Percentiles rank a stretch among this genome's conserved stretches.
These are phyloP conservation scores for Pisolithus albus DNA, from an alignment of 768 basidiomycete genomes.

Conservation along the genomic window DNA sequence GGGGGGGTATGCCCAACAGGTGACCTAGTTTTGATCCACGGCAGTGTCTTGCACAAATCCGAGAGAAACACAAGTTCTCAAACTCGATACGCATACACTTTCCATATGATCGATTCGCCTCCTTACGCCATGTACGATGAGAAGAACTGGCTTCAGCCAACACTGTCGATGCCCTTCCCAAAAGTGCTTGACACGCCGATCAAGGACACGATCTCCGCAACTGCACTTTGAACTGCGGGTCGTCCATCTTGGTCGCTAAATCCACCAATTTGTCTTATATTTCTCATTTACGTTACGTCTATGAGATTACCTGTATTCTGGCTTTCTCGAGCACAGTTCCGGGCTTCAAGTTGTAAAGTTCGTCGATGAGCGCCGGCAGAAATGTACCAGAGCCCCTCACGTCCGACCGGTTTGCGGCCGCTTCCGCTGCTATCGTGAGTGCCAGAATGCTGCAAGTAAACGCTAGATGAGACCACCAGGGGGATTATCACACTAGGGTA, in stretches of 20 bases:
- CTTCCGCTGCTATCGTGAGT: conserved; percentile 54
- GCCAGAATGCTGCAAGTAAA: conserved; percentile 40
- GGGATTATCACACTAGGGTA: neutral
- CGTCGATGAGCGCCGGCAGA: conserved; percentile 59
- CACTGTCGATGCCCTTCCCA: conserved; percentile 74
- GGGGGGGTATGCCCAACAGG: conserved; percentile 35
- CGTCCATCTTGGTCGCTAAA: neutral
- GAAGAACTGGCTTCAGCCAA: conserved; percentile 96
- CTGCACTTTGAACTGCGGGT: neutral
- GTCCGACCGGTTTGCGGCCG: conserved; percentile 43
- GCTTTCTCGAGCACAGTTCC: conserved; percentile 26
- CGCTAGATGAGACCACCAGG: conserved; percentile 3
- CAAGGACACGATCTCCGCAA: neutral
- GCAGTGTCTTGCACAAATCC: conserved; percentile 86
- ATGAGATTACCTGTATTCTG: conserved; percentile 23
- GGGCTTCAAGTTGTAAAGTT: conserved; percentile 40
- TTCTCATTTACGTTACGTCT: neutral
- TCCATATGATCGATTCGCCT: conserved; percentile 85
- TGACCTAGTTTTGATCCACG: conserved; percentile 91
- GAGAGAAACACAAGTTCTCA: conserved; percentile 75
- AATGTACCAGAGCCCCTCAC: conserved; percentile 62
- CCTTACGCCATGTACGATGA: conserved; percentile 71
- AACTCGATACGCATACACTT: conserved; percentile 91
- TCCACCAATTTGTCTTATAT: neutral
- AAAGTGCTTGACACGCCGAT: conserved; percentile 37